phyloP scores from a whole-genome alignment of 495 filamentous ascomycete genomes.

The Xylaria telfairii region DNA sequence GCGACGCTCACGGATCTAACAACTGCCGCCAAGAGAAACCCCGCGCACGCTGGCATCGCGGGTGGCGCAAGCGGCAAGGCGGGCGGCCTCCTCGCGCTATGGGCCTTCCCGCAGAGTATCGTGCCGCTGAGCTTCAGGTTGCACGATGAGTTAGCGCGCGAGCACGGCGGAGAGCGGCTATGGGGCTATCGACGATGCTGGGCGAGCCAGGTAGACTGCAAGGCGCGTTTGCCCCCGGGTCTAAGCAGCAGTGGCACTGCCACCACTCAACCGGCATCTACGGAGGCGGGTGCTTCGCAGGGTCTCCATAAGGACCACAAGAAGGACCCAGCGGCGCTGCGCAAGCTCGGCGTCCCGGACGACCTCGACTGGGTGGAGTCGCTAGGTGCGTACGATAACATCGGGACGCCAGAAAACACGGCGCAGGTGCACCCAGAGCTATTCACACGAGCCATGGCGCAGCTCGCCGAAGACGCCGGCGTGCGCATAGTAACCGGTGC shows the following conservation, averaged over 20 bases:
- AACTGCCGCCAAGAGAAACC: slow-evolving; percentile 39
- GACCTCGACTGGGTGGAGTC: slow-evolving; percentile 80
- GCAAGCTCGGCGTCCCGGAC: slow-evolving; percentile 52
- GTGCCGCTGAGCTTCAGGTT: slow-evolving; percentile 78
- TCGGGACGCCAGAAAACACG: slow-evolving; percentile 67
- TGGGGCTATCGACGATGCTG: slow-evolving; percentile 86
- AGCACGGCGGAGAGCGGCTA: slow-evolving; percentile 72
- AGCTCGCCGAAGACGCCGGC: slow-evolving; percentile 75
- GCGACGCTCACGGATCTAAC: slow-evolving; percentile 37
- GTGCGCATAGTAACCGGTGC: slow-evolving; percentile 69
- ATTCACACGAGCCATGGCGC: slow-evolving; percentile 81
- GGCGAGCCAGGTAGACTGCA: slow-evolving; percentile 66
- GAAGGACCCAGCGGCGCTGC: slow-evolving; percentile 28
- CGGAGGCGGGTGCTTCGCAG: slow-evolving; percentile 23
- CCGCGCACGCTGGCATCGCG: slow-evolving; percentile 64
- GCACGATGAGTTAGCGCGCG: slow-evolving; percentile 75
- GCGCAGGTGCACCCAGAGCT: slow-evolving; percentile 88
- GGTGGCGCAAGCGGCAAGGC: slow-evolving; percentile 91
- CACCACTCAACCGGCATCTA: neutral
- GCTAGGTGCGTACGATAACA: slow-evolving; percentile 69
- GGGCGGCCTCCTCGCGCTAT: slow-evolving; percentile 79
- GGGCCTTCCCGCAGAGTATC: slow-evolving; percentile 82
- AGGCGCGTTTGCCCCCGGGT: slow-evolving; percentile 42
- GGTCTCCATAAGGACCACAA: slow-evolving; percentile 39
- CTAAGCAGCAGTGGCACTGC: neutral